phyloP scores from a whole-genome alignment of 1,284 basidiomycete genomes.

The Anthracocystis walkeri region DNA sequence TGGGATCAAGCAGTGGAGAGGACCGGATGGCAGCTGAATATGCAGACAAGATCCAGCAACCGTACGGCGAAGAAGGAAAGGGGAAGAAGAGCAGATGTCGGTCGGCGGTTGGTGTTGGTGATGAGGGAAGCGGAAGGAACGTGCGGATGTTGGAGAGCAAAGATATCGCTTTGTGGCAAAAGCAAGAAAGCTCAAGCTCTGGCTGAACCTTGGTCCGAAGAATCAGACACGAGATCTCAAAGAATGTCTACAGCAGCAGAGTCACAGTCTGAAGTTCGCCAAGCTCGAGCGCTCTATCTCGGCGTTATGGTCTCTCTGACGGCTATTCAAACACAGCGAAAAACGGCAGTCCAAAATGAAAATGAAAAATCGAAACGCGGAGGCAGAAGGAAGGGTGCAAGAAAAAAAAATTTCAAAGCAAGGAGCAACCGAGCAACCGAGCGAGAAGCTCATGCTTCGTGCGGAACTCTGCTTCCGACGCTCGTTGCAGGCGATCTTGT shows the following conservation, averaged over 20 bases:
- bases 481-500: no score
- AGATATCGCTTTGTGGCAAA: not conserved
- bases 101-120: not conserved
- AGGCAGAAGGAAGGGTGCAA: not conserved
- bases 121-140: slow-evolving; percentile 2
- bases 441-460: no score
- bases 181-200: not conserved
- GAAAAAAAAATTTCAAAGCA: no score
- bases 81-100: not conserved
- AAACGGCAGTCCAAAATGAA: slow-evolving; percentile 1
- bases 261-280: not conserved
- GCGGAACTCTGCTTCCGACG: no score
- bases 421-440: no score
- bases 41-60: slow-evolving; percentile 22
- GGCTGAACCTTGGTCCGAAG: not conserved
- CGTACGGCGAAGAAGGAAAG: not conserved
- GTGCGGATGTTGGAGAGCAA: not conserved
- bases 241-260: slow-evolving; percentile 5
- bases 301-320: not conserved
- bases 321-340: no score
- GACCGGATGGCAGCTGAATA: slow-evolving; percentile 13
- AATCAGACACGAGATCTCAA: not conserved
- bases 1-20: not conserved
- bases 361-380: not conserved
- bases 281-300: slow-evolving; percentile 8